Conservation (phyloP, 2,329 filamentous ascomycete species). For the Colletotrichum spaethianum region DNA sequence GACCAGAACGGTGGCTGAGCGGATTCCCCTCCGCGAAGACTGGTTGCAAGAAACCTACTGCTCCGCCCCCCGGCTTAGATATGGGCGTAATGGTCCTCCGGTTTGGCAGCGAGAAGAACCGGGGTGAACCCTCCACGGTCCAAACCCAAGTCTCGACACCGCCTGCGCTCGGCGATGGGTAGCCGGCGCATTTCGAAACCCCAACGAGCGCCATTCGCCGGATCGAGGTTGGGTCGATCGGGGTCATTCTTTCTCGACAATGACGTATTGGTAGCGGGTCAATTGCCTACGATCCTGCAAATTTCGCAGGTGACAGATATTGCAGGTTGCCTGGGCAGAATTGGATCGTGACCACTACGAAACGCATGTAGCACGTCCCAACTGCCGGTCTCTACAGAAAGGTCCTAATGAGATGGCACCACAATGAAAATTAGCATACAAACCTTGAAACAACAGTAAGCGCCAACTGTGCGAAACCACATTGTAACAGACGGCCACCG, state of each 20-base stretch:
- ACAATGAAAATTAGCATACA: slow-evolving; percentile 21
- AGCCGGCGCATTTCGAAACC: slow-evolving; percentile 18
- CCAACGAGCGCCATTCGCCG: neutral
- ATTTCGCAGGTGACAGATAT: neutral
- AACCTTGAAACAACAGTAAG: slow-evolving; percentile 28
- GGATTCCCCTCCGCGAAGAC: neutral
- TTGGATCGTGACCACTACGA: slow-evolving; percentile 26
- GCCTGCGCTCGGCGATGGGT: slow-evolving; percentile 8
- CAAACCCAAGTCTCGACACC: neutral
- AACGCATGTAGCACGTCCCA: neutral
- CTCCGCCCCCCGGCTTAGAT: slow-evolving; percentile 5
- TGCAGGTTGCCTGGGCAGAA: neutral
- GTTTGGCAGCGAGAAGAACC: slow-evolving; percentile 2
- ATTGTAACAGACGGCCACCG: neutral
- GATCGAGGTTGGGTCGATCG: too few relatives aligned
- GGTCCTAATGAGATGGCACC: neutral
- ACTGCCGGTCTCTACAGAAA: neutral
- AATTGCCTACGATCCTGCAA: neutral
- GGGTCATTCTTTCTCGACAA: too few relatives aligned
- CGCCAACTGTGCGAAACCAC: neutral
- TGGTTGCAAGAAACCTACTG: neutral
- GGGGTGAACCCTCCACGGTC: slow-evolving; percentile 20
- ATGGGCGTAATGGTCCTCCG: neutral
- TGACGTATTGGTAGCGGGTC: slow-evolving; percentile 1
- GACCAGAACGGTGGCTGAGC: neutral